Base-by-base conservation (phyloP, 2,329 filamentous ascomycete species). In the Escovopsis sp. region DNA sequence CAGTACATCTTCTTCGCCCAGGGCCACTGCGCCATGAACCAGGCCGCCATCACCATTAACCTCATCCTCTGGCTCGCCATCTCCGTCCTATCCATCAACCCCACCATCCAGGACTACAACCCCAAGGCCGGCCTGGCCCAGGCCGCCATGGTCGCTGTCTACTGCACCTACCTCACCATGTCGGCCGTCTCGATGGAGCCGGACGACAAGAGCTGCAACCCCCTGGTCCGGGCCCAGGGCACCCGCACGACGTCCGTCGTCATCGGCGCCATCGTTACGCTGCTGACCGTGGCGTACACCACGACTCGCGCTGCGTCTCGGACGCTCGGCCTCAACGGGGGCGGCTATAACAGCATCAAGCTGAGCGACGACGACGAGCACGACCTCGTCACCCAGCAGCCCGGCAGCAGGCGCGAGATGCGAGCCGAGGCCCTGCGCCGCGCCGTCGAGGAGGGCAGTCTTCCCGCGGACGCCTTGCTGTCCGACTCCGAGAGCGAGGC, bases 121-220 rank as follows among this genome's bases (percentile, higher is more conserved):
- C 76, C 87, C 33, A 86, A 88, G 53, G 90, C 90, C 29, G 90
- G 90, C 33, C 70, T 98, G 39, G 90, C 90, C n/a, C 90, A 98
- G 55, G 86, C 87, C 29, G 88, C 90, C 42, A 94, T 96, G 73
- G 90, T 98, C 31, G 85, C 87, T 14, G 74, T 94, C 39, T 98
- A 98, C 67, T 98, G 90, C 72, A 96, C 90, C 30, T 98, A 98
- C 54, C 73, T 98, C 37, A 98, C 90, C 45, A 85, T 98, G 76
- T 94, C 87, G 3, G 90, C 90, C 18, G 90, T 98, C 1, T 93
- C 86, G 37, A 96, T 98, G 90, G 88, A 98, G 50, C 90, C 90
- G 1, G 88, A 96, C 56, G 63, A 94, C 63, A 79, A 83, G 48
- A 72, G 83, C 44, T 98, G 90, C 72, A 98, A 98, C 58, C 90